phyloP scores from a whole-genome alignment of 306 rosid species.

The Casuarina cunninghamiana region DNA sequence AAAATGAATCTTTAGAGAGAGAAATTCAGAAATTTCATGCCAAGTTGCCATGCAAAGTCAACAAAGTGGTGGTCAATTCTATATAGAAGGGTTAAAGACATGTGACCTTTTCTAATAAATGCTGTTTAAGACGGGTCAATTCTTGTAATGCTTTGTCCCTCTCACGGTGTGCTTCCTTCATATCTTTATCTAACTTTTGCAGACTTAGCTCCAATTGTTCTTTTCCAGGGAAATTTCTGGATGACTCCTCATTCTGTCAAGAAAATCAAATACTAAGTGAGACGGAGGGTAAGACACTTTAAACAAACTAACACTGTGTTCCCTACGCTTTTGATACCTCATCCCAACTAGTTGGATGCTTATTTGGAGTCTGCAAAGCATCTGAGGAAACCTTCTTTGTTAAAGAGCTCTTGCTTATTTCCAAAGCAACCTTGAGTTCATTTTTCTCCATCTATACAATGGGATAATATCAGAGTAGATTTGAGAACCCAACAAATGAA shows the following conservation, averaged over 20 bases:
- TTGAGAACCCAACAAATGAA: constrained; percentile 11
- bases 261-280: background rate
- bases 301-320: background rate
- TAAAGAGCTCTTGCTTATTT: constrained; percentile 42
- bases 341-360: constrained; percentile 40
- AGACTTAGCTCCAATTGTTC: constrained; percentile 78
- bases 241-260: constrained; percentile 50
- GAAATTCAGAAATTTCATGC: background rate
- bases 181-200: constrained; percentile 59
- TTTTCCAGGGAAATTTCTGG: constrained; percentile 61
- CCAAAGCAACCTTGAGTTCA: constrained; percentile 67
- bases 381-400: constrained; percentile 35
- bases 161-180: constrained; percentile 64
- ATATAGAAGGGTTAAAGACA: constrained; percentile 6
- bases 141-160: constrained; percentile 80
- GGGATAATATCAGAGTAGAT: constrained; percentile 25
- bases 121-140: constrained; percentile 93
- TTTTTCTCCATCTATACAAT: constrained; percentile 62
- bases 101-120: constrained; percentile 88
- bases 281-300: no score
- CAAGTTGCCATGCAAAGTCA: background rate
- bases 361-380: constrained; percentile 43
- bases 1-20: background rate
- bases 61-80: background rate
- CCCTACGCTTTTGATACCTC: constrained; percentile 41